phyloP scores from a whole-genome alignment of 83 land plant species.

The Picea abies region DNA sequence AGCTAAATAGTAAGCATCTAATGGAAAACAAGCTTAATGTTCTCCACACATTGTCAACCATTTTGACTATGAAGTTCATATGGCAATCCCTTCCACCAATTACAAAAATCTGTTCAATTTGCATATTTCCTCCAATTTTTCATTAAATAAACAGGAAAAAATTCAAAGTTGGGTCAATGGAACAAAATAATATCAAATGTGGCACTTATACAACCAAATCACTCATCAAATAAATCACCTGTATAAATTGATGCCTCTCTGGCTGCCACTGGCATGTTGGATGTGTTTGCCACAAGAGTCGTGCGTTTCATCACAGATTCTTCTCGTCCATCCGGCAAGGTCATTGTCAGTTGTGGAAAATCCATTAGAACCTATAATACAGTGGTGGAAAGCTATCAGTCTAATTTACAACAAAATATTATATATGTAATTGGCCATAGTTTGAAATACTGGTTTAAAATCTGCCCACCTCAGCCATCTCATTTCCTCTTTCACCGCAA shows the following conservation, averaged over 20 bases:
- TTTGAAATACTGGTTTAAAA: neutral
- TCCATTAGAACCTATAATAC: conserved; percentile 95
- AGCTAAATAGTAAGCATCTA: no score
- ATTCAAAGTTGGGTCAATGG: no score
- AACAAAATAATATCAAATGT: no score
- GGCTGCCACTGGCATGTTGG: conserved; percentile 99
- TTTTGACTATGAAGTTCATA: no score
- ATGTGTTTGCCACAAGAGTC: conserved; percentile 97
- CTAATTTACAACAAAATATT: neutral
- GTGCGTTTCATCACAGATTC: conserved; percentile 99
- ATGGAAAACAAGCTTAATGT: no score
- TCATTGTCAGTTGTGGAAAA: conserved; percentile 99
- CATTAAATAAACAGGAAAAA: no score
- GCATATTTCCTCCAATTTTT: no score
- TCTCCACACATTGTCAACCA: no score
- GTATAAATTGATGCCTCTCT: conserved; percentile 99
- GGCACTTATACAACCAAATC: neutral
- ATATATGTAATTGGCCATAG: neutral
- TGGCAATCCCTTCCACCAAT: no score
- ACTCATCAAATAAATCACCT: conserved; percentile 42
- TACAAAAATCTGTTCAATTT: no score
- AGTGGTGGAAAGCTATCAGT: neutral
- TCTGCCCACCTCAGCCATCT: conserved; percentile 97
- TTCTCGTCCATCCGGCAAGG: conserved; percentile 99
- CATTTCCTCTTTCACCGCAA: conserved; percentile 99